phyloP scores from a whole-genome alignment of 139 green algal genomes.

The Desmodesmus armatus region DNA sequence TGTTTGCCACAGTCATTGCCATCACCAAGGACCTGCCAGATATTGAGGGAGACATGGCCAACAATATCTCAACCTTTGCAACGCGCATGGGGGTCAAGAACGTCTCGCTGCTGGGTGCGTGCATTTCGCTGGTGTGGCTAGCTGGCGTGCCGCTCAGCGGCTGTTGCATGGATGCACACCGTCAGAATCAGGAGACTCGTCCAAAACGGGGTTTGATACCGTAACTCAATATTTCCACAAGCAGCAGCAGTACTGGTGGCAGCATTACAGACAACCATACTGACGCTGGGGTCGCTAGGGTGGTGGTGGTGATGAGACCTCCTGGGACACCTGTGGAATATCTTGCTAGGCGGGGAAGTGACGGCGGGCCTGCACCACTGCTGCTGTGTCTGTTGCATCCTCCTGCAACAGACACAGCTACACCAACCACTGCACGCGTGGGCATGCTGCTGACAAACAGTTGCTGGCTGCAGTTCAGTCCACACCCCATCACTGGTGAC shows the following conservation, averaged over 20 bases:
- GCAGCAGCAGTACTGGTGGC: too few species aligned
- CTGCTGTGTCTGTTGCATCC: background rate
- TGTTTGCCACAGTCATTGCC: conserved; percentile 97
- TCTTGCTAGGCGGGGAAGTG: too few species aligned
- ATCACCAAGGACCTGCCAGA: conserved; percentile 99
- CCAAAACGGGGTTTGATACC: too few species aligned
- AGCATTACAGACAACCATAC: too few species aligned
- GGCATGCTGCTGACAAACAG: background rate
- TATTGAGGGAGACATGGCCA: conserved; percentile 93
- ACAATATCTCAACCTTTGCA: conserved; percentile 94
- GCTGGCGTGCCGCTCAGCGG: background rate
- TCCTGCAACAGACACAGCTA: too few species aligned
- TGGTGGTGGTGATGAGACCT: too few species aligned
- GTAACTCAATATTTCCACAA: too few species aligned
- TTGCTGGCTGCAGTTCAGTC: background rate
- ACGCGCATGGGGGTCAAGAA: conserved; percentile 86
- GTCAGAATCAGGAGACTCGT: too few species aligned
- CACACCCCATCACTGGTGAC: background rate
- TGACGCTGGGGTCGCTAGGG: too few species aligned
- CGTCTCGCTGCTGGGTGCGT: conserved; percentile 69
- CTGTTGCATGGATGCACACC: too few species aligned
- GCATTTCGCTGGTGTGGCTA: background rate
- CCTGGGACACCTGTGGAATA: too few species aligned
- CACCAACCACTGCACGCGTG: too few species aligned
- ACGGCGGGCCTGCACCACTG: background rate